A percentile compares a stretch with the other conserved stretches of the same genome.
Evolutionary conservation across 2,329 filamentous ascomycete genomes (phyloP).

Genomic region (Tolypocladium sp.): DNA sequence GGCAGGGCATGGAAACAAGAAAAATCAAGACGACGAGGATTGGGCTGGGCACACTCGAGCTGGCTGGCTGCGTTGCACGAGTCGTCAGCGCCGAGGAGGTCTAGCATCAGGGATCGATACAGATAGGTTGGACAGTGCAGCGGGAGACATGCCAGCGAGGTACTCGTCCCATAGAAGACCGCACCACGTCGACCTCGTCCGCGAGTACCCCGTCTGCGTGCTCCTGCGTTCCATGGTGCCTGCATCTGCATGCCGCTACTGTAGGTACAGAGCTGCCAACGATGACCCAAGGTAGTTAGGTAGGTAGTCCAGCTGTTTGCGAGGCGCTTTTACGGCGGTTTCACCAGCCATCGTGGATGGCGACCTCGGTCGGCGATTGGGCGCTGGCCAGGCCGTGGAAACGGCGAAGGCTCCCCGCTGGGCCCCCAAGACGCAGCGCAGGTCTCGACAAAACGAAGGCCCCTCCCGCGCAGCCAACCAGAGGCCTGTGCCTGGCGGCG

Average conservation of each 20-base stretch:
- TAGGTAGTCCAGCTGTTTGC: too few relatives aligned
- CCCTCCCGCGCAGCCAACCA: slow-evolving; percentile 4
- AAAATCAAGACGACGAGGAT: too few relatives aligned
- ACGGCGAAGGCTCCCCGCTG: not conserved
- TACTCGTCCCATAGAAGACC: not conserved
- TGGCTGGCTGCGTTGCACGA: not conserved
- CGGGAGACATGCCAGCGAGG: not conserved
- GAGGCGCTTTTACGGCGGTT: not conserved
- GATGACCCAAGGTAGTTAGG: too few relatives aligned
- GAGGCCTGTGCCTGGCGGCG: slow-evolving; percentile 7
- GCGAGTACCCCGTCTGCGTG: not conserved
- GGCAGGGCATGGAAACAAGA: not conserved
- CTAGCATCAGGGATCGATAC: not conserved
- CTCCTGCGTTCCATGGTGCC: too few relatives aligned
- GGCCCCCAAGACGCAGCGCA: not conserved
- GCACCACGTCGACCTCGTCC: not conserved
- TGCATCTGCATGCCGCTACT: not conserved
- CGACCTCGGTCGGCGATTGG: not conserved
- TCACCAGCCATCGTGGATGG: not conserved
- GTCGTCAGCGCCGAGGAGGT: not conserved
- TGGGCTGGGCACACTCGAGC: too few relatives aligned
- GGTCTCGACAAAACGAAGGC: not conserved
- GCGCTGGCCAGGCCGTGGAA: not conserved
- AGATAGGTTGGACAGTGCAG: not conserved
- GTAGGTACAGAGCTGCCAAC: not conserved